Evolutionary conservation across 2,329 filamentous ascomycete species (phyloP), one percentile per base, ranked within the genome.

Genomic region (Mollisiaceae sp.): DNA sequence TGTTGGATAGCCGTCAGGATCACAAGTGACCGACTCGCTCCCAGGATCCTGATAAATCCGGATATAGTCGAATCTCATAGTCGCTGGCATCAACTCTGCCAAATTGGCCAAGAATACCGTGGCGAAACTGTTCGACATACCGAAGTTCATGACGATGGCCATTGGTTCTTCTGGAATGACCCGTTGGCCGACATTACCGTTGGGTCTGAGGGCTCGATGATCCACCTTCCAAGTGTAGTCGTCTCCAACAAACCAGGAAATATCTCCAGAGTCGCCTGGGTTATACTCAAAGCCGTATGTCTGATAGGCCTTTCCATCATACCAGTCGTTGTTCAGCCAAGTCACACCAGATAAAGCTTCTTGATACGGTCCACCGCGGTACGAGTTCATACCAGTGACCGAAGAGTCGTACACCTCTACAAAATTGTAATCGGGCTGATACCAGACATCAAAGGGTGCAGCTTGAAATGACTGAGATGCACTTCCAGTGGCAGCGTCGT

Each of bases 361-460:
- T 74, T 90, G 88, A 73, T 83, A 89, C 1, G 81, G 79, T 2
- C 86, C 86, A 66, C 88, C 88, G 63, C 84, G 82, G 74, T 89
- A 90, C 6, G 72, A 68, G 74, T 90, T 90, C 75, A 89, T 83
- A 22, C 79, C 68, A 0, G 85, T 87, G 65, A 88, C 77, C 1
- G 77, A 75, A 36, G 82, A 77, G 69, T 92, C 85, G 70, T 91
- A 91, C 1, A 91, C 79, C 66, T 89, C 88, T 45, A 88, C 76
- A 70, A 85, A 91, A 20, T 91, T 84, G 69, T 84, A 84, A 72
- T 90, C 82, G 9, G 89, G 88, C 77, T 87, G 85, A 73, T 90
- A 91, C 82, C 85, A 90, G 55, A 89, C 81, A 73, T 92, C 89
- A 70, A 91, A 91, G 1, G 89, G 89, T 1, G 89, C 89, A 65